A percentile compares a stretch with the other conserved stretches of the same genome.
Evolutionary conservation across 1,139 yeast genomes (phyloP).

Genomic region (Geotrichum fermentans): DNA sequence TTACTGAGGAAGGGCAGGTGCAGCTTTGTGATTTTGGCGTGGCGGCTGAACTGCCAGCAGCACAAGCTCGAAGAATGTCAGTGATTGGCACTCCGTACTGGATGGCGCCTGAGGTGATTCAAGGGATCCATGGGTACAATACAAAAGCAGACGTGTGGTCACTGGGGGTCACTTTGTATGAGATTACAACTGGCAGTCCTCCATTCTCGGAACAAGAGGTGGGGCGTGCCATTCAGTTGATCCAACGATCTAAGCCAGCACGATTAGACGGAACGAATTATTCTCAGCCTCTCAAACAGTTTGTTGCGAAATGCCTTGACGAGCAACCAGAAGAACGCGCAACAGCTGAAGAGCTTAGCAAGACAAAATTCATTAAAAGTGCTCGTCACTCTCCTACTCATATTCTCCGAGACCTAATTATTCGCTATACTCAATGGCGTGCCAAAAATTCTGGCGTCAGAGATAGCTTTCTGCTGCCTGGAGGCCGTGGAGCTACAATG

Average conservation of each 20-base stretch:
- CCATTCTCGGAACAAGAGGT: constrained; percentile 97
- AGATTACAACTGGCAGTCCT: constrained; percentile 94
- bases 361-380: constrained; percentile 63
- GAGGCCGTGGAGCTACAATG: constrained; percentile 27
- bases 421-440: constrained; percentile 71
- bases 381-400: constrained; percentile 58
- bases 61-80: constrained; percentile 75
- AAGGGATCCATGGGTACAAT: constrained; percentile 85
- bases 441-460: constrained; percentile 33
- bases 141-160: constrained; percentile 92
- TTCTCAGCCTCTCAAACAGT: constrained; percentile 70
- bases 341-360: constrained; percentile 75
- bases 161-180: constrained; percentile 87
- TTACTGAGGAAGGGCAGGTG: constrained; percentile 83
- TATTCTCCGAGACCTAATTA: constrained; percentile 66
- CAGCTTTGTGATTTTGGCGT: constrained; percentile 97
- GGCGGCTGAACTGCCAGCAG: constrained; percentile 82
- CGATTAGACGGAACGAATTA: constrained; percentile 86
- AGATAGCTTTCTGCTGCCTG: constrained; percentile 25
- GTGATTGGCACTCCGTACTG: constrained; percentile 99
- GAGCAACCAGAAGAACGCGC: constrained; percentile 89
- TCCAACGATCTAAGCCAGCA: constrained; percentile 90
- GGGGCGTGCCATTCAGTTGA: constrained; percentile 86
- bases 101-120: constrained; percentile 99
- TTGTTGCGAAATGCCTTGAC: constrained; percentile 85